phyloP scores from a whole-genome alignment of 2,329 filamentous ascomycete species.

The Phoma sp. region DNA sequence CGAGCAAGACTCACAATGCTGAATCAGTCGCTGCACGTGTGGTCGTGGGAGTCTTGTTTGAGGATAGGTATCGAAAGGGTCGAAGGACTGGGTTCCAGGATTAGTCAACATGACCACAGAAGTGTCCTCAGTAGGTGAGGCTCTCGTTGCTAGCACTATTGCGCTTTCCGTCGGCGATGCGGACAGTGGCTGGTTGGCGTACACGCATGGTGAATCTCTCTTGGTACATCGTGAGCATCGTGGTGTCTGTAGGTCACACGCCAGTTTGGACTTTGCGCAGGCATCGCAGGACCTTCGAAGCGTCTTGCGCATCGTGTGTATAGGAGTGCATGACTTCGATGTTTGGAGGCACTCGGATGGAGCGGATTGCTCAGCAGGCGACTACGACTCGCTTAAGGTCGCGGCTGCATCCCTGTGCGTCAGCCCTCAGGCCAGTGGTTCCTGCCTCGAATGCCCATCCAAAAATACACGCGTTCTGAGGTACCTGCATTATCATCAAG shows the following conservation, averaged over 20 bases:
- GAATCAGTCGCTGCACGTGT: slow-evolving; percentile 64
- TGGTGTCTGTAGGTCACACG: slow-evolving; percentile 63
- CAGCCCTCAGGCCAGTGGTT: not conserved
- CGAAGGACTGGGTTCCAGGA: slow-evolving; percentile 50
- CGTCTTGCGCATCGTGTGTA: slow-evolving; percentile 59
- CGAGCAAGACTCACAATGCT: slow-evolving; percentile 56
- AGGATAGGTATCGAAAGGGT: slow-evolving; percentile 66
- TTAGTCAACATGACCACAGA: slow-evolving; percentile 24
- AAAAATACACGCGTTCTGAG: not conserved
- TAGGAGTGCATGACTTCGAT: slow-evolving; percentile 13
- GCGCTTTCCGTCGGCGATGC: slow-evolving; percentile 28
- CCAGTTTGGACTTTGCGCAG: slow-evolving; percentile 64
- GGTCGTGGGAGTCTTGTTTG: slow-evolving; percentile 59
- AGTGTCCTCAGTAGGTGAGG: slow-evolving; percentile 1
- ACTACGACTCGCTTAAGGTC: slow-evolving; percentile 13
- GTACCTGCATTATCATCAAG: not conserved
- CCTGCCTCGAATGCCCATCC: too few relatives aligned
- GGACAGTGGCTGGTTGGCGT: slow-evolving; percentile 61
- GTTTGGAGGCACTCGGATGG: slow-evolving; percentile 3
- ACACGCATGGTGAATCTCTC: slow-evolving; percentile 57
- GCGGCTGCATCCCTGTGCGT: slow-evolving; percentile 8
- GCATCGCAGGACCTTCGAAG: slow-evolving; percentile 65
- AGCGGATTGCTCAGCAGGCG: slow-evolving; percentile 12
- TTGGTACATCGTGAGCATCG: slow-evolving; percentile 64
- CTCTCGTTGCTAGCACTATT: slow-evolving; percentile 7